Conservation (phyloP, 31 red algal species). For the Odonthalia washingtoniensis region DNA sequence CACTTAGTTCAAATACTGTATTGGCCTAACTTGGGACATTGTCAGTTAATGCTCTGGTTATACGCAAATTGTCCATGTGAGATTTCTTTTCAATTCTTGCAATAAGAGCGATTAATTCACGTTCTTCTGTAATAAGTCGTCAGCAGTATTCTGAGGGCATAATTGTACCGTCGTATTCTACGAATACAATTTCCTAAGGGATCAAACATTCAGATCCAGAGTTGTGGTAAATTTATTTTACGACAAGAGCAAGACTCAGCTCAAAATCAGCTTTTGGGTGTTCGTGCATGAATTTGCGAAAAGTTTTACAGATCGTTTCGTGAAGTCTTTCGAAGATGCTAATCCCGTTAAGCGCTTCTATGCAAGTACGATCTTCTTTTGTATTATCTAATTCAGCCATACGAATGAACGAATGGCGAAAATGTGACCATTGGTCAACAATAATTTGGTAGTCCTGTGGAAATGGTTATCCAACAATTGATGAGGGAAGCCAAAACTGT, state of each 20-base stretch:
- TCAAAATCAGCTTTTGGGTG: neutral
- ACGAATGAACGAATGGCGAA: conserved; percentile 20
- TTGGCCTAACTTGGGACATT: too few relatives aligned
- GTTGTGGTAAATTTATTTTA: conserved; percentile 46
- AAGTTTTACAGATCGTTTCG: too few relatives aligned
- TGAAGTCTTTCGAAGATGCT: conserved; percentile 48
- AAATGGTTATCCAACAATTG: conserved; percentile 21
- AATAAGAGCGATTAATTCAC: too few relatives aligned
- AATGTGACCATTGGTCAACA: conserved; percentile 34
- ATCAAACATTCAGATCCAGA: conserved; percentile 30
- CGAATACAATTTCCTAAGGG: conserved; percentile 42
- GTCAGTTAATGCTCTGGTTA: too few relatives aligned
- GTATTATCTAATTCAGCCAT: neutral
- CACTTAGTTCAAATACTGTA: too few relatives aligned
- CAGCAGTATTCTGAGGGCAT: neutral
- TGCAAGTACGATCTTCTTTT: conserved; percentile 8
- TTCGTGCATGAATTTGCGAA: conserved; percentile 20
- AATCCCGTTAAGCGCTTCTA: conserved; percentile 30
- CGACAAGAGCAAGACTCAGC: neutral
- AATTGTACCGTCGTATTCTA: neutral
- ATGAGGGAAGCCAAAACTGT: neutral
- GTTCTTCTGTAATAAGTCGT: neutral
- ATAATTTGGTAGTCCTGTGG: conserved; percentile 41
- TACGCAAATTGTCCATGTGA: too few relatives aligned
- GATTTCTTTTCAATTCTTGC: too few relatives aligned